These are phyloP conservation scores for Pelargonium cotyledonis DNA, from an alignment of 441 rosid genomes.

Conservation along the genomic window DNA sequence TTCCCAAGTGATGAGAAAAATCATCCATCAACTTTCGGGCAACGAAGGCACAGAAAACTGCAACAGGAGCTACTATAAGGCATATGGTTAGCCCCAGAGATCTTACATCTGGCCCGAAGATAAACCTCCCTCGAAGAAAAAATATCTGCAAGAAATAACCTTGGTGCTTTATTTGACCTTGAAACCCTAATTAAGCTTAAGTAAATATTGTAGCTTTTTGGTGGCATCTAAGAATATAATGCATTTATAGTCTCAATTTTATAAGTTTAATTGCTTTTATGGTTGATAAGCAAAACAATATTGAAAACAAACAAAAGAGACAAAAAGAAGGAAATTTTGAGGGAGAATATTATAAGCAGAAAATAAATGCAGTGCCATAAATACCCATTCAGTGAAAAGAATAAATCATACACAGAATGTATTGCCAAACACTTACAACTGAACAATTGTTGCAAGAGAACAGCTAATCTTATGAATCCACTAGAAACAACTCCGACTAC, in stretches of 20 bases:
- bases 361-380: neutral
- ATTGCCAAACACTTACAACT: neutral
- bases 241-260: neutral
- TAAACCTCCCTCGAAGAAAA: constrained; percentile 65
- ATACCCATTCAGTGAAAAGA: too few relatives aligned
- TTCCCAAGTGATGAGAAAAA: constrained; percentile 56
- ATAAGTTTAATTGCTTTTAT: neutral
- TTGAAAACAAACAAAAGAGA: neutral
- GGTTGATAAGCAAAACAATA: neutral
- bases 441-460: neutral
- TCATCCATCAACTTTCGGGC: constrained; percentile 69
- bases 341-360: neutral
- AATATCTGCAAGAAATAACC: constrained; percentile 49
- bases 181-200: neutral
- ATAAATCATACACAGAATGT: too few relatives aligned
- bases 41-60: constrained; percentile 65
- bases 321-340: neutral
- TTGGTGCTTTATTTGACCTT: constrained; percentile 2
- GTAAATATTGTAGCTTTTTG: neutral
- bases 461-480: neutral
- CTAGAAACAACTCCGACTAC: neutral
- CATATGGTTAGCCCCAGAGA: constrained; percentile 60
- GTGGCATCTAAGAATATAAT: neutral
- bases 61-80: constrained; percentile 68
- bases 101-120: constrained; percentile 92